A percentile compares a stretch with the other conserved stretches of the same genome.
These are phyloP conservation scores for Auricularia sp. DNA, from an alignment of 768 basidiomycete species.

Conservation along the genomic window DNA sequence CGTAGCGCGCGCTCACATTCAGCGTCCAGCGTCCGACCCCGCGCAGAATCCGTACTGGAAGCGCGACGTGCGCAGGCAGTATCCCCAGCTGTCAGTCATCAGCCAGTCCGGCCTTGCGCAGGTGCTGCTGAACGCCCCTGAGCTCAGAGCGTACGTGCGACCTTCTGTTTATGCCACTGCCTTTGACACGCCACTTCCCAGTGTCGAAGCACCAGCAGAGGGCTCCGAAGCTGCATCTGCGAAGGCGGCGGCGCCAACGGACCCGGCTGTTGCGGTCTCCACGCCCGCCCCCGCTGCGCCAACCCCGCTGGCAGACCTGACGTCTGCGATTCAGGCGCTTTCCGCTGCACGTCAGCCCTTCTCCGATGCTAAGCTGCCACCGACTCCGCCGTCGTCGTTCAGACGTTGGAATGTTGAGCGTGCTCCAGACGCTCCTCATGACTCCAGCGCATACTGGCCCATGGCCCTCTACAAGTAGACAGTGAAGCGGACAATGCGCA, in stretches of 20 bases:
- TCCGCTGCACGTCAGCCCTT: constrained; percentile 48
- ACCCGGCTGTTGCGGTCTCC: constrained; percentile 25
- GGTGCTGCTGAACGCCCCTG: constrained; percentile 73
- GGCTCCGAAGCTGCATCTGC: constrained; percentile 15
- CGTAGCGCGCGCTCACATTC: not conserved
- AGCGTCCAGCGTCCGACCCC: constrained; percentile 60
- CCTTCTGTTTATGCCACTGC: not conserved
- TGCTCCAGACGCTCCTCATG: constrained; percentile 74
- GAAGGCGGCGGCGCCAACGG: constrained; percentile 6
- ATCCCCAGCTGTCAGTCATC: constrained; percentile 84
- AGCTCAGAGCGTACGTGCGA: constrained; percentile 47
- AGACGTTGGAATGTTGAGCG: constrained; percentile 66
- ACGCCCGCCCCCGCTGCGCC: constrained; percentile 35
- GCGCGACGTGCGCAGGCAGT: constrained; percentile 84
- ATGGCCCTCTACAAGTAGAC: constrained; percentile 46
- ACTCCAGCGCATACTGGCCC: constrained; percentile 73
- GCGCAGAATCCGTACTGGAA: constrained; percentile 94
- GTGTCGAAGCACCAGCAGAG: constrained; percentile 45
- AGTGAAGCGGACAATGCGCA: not conserved
- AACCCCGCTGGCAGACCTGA: constrained; percentile 46
- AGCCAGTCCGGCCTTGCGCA: constrained; percentile 75
- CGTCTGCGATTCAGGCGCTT: constrained; percentile 62
- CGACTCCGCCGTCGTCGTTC: constrained; percentile 55
- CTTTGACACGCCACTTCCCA: constrained; percentile 18
- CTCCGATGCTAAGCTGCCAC: constrained; percentile 59